Conservation (phyloP, 148 eudicot genomes). For the Simmondsia chinensis region DNA sequence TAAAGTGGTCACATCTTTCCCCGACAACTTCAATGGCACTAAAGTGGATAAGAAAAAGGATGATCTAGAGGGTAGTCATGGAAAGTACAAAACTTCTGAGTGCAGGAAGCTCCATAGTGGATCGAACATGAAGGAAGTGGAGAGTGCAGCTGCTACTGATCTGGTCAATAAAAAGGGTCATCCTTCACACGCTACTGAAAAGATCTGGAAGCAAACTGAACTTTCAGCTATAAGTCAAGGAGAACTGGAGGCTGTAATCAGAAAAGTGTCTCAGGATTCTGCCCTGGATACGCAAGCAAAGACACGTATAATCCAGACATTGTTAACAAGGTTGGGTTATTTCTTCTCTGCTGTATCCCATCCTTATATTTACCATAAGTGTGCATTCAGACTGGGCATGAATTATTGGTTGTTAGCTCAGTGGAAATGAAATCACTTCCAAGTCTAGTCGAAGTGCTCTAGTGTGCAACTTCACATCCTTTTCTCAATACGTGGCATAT, state of each 20-base stretch:
- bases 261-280: slow-evolving; percentile 58
- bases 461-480: too few relatives aligned
- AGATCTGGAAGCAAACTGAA: slow-evolving; percentile 22
- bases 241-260: slow-evolving; percentile 58
- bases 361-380: neutral
- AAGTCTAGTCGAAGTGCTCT: too few relatives aligned
- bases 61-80: slow-evolving; percentile 16
- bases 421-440: too few relatives aligned
- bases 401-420: too few relatives aligned
- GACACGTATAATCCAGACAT: slow-evolving; percentile 49
- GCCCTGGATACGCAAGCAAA: slow-evolving; percentile 52
- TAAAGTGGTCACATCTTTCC: slow-evolving; percentile 8
- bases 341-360: neutral
- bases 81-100: slow-evolving; percentile 19
- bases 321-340: slow-evolving; percentile 50
- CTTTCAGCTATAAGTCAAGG: slow-evolving; percentile 35
- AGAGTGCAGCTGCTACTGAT: slow-evolving; percentile 8
- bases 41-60: slow-evolving; percentile 20
- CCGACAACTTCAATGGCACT: slow-evolving; percentile 12
- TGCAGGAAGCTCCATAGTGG: slow-evolving; percentile 12
- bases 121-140: slow-evolving; percentile 24
- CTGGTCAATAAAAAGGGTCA: slow-evolving; percentile 13
- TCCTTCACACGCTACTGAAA: slow-evolving; percentile 13
- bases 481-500: too few relatives aligned
- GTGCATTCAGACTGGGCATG: too few relatives aligned